Evolutionary conservation across 179 eudicot genomes (phyloP).

Genomic region (Silene noctiflora): DNA sequence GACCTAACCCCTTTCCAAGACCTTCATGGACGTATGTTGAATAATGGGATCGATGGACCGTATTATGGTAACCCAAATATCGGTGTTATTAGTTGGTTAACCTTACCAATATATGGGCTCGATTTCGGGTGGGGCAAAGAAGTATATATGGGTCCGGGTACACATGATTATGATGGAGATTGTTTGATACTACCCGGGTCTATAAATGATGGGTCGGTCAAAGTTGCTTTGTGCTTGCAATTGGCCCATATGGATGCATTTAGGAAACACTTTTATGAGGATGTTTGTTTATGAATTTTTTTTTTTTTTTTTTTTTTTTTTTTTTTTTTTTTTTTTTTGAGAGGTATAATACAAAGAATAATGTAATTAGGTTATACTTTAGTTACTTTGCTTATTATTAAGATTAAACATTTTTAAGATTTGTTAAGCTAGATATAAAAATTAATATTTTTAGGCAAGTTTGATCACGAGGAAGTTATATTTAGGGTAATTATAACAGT

Average conservation of each 20-base stretch:
- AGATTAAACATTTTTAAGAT: too few relatives aligned
- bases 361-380: too few relatives aligned
- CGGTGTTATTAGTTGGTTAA: constrained; percentile 47
- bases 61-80: constrained; percentile 46
- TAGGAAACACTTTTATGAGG: constrained; percentile 31
- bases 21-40: constrained; percentile 23
- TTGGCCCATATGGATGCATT: constrained; percentile 31
- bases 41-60: constrained; percentile 19
- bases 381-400: too few relatives aligned
- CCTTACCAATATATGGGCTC: constrained; percentile 31
- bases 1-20: constrained; percentile 30
- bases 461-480: too few relatives aligned
- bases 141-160: constrained; percentile 41
- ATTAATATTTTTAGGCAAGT: too few relatives aligned
- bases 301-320: too few relatives aligned
- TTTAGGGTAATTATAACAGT: too few relatives aligned
- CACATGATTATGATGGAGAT: constrained; percentile 38
- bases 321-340: too few relatives aligned
- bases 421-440: too few relatives aligned
- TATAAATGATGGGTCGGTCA: constrained; percentile 28
- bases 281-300: not conserved
- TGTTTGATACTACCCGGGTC: constrained; percentile 35
- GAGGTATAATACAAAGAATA: too few relatives aligned
- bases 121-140: constrained; percentile 50
- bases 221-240: constrained; percentile 36